Percentiles rank a stretch among this genome's conserved stretches.
Conservation (phyloP, 2,329 filamentous ascomycete genomes). For the Fusarium sp. region DNA sequence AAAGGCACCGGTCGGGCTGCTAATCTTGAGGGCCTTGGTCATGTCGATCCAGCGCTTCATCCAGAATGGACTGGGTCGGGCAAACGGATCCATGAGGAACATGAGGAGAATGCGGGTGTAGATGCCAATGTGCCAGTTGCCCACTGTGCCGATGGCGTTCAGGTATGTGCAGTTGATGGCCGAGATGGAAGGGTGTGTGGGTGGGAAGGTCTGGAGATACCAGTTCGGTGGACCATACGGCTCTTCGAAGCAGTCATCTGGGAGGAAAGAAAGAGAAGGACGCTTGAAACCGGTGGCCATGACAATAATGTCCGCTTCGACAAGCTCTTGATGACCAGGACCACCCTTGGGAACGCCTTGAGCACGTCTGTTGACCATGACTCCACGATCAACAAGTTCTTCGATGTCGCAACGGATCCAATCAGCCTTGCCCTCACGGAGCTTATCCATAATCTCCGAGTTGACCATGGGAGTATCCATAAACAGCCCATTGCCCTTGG, state of each 20-base stretch:
- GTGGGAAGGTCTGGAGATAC: constrained; percentile 90
- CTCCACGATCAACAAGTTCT: constrained; percentile 70
- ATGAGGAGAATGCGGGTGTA: constrained; percentile 88
- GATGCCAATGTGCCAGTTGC: constrained; percentile 91
- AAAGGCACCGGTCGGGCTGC: constrained; percentile 79
- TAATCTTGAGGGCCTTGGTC: constrained; percentile 76
- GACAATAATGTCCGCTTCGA: constrained; percentile 81
- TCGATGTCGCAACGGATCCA: constrained; percentile 88
- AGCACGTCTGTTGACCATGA: constrained; percentile 77
- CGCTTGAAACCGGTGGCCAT: constrained; percentile 87
- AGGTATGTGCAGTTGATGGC: constrained; percentile 85
- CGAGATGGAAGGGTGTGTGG: constrained; percentile 77
- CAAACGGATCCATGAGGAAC: constrained; percentile 84
- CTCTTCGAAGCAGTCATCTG: constrained; percentile 76
- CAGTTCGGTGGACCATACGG: constrained; percentile 85
- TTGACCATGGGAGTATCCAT: constrained; percentile 91
- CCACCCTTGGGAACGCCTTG: constrained; percentile 82
- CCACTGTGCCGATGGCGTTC: constrained; percentile 82
- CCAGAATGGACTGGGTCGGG: constrained; percentile 76
- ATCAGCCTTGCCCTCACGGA: constrained; percentile 76
- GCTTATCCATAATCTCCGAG: constrained; percentile 80
- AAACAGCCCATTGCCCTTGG: constrained; percentile 76
- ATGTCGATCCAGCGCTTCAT: constrained; percentile 92
- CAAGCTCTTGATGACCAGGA: constrained; percentile 72
- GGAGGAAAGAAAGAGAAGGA: constrained; percentile 79